phyloP scores from a whole-genome alignment of 2,329 filamentous ascomycete genomes.

The Botryotinia narcissicola region DNA sequence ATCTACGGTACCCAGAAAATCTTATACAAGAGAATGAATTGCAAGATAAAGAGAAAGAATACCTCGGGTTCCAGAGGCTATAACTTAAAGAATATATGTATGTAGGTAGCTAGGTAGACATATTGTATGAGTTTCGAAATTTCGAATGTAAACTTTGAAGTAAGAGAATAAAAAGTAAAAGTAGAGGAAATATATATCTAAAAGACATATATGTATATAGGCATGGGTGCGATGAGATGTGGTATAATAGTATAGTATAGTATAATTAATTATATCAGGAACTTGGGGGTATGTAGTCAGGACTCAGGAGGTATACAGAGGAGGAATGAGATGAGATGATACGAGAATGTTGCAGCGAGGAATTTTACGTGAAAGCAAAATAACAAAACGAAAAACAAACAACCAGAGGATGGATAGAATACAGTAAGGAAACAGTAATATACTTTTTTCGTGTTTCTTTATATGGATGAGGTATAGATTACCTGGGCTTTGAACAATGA shows the following conservation, averaged over 20 bases:
- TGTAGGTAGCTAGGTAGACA: background rate
- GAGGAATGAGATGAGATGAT: background rate
- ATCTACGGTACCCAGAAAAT: background rate
- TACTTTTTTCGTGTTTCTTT: background rate
- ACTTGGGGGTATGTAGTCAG: too few species aligned
- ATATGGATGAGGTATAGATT: background rate
- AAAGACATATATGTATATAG: too few species aligned
- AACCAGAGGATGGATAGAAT: background rate
- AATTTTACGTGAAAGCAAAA: too few species aligned
- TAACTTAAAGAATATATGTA: background rate
- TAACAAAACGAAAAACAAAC: too few species aligned
- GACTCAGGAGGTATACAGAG: background rate
- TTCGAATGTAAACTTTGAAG: background rate
- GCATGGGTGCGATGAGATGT: too few species aligned
- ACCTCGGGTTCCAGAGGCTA: background rate
- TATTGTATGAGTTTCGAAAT: background rate
- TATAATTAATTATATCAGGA: too few species aligned
- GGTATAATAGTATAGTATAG: too few species aligned
- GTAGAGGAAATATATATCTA: too few species aligned
- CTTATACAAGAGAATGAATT: background rate
- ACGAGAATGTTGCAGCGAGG: background rate
- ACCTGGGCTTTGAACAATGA: background rate
- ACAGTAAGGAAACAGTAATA: rapidly evolving
- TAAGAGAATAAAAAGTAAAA: background rate
- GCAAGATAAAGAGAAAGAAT: background rate